These are phyloP conservation scores for Pelargonium fulgidum DNA, from an alignment of 441 rosid species.

Conservation along the genomic window DNA sequence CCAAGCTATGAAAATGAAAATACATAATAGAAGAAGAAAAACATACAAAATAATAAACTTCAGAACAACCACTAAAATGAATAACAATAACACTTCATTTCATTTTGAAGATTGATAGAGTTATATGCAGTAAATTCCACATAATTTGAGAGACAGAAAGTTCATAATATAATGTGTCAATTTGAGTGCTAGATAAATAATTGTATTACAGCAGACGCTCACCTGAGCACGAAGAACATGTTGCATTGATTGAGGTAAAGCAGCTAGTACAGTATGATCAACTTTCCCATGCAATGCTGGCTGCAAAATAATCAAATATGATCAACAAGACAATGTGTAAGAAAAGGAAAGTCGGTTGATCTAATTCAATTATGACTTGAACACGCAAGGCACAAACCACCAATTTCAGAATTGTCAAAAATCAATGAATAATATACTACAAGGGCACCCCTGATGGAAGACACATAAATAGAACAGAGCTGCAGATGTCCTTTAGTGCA, in stretches of 20 bases:
- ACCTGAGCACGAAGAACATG: background rate
- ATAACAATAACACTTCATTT: conserved; percentile 7
- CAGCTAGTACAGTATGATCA: conserved; percentile 5
- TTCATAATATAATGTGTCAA: background rate
- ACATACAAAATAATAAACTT: background rate
- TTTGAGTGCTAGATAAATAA: background rate
- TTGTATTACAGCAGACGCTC: background rate
- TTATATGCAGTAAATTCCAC: background rate
- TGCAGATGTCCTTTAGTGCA: background rate
- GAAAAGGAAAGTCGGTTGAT: conserved; percentile 5
- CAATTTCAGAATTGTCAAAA: background rate
- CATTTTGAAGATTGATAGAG: background rate
- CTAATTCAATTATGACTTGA: background rate
- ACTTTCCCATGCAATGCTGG: conserved; percentile 7
- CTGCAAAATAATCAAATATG: conserved; percentile 6
- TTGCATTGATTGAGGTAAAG: conserved; percentile 12
- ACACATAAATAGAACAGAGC: background rate
- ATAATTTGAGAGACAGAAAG: background rate
- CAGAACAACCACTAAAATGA: background rate
- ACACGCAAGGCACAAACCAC: background rate
- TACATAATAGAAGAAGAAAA: background rate
- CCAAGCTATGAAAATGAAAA: background rate
- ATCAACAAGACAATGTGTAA: background rate
- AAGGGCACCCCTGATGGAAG: conserved; percentile 4
- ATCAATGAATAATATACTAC: background rate